These are phyloP conservation scores for Neotropicomus parvogracilis DNA, from an alignment of 1,284 basidiomycete genomes.

Conservation along the genomic window DNA sequence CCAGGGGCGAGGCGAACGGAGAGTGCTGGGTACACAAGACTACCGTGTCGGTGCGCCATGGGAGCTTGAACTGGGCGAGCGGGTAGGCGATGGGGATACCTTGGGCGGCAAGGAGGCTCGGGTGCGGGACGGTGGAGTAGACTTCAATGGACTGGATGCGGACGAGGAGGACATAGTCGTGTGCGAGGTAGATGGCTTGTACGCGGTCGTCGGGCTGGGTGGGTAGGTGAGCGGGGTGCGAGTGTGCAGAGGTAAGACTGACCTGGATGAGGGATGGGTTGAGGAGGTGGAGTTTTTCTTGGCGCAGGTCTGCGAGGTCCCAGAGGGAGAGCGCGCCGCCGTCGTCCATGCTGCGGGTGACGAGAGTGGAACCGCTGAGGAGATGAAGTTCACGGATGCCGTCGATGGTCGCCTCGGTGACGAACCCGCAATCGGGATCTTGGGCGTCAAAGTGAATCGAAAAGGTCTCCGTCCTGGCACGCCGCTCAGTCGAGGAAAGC, in stretches of 20 bases:
- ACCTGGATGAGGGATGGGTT: constrained; percentile 29
- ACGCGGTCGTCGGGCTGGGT: constrained; percentile 30
- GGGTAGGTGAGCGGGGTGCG: background rate
- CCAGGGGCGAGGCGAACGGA: constrained; percentile 5
- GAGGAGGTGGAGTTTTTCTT: constrained; percentile 23
- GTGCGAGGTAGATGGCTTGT: constrained; percentile 39
- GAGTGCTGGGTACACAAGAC: constrained; percentile 33
- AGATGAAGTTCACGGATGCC: constrained; percentile 33
- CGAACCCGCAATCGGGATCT: constrained; percentile 38
- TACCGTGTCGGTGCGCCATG: constrained; percentile 53
- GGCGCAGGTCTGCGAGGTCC: constrained; percentile 23
- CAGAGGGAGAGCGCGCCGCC: constrained; percentile 26
- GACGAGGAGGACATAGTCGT: constrained; percentile 41
- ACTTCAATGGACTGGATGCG: constrained; percentile 41
- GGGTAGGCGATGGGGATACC: constrained; percentile 37
- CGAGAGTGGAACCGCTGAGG: constrained; percentile 37
- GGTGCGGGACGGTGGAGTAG: constrained; percentile 32
- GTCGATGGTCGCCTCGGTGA: constrained; percentile 32
- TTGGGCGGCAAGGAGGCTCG: constrained; percentile 11
- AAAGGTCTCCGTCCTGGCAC: constrained; percentile 21
- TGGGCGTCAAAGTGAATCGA: constrained; percentile 23
- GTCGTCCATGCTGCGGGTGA: constrained; percentile 34
- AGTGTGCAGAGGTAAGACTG: background rate
- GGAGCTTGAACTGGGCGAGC: constrained; percentile 45
- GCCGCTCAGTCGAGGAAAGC: background rate